These are phyloP conservation scores for Mycena rebaudengoi DNA, from an alignment of 768 basidiomycete genomes.

Conservation along the genomic window DNA sequence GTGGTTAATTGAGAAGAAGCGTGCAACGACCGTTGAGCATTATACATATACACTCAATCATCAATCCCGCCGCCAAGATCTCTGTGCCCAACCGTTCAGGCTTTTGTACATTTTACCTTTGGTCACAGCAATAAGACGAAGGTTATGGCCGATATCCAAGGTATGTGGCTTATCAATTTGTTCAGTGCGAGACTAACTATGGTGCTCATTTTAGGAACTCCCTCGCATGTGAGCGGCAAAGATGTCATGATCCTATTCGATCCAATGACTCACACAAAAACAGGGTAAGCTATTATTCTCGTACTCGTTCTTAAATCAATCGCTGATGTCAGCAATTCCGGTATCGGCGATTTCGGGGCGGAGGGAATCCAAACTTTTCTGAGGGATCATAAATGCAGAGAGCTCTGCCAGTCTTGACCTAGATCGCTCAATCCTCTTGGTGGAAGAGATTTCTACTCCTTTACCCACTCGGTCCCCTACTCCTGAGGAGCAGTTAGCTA, in stretches of 20 bases:
- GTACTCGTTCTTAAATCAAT: neutral
- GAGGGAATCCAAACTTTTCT: neutral
- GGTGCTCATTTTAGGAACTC: constrained; percentile 16
- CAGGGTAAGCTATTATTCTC: constrained; percentile 14
- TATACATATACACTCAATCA: constrained; percentile 22
- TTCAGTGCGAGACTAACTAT: neutral
- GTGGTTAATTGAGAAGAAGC: constrained; percentile 23
- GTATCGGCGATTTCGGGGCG: neutral
- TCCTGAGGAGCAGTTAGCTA: too few relatives aligned
- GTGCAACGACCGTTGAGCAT: constrained; percentile 3
- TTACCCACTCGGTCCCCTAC: too few relatives aligned
- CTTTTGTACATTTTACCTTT: constrained; percentile 25
- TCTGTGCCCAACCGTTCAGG: constrained; percentile 11
- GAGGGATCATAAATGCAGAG: neutral
- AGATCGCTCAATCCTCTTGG: too few relatives aligned
- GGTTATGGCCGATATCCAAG: constrained; percentile 24
- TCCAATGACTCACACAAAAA: constrained; percentile 27
- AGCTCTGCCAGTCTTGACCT: too few relatives aligned
- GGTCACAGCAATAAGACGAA: constrained; percentile 1
- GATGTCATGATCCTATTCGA: constrained; percentile 25
- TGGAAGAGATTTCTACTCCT: too few relatives aligned
- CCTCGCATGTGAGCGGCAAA: neutral
- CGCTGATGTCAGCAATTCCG: neutral
- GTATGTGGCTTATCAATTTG: constrained; percentile 5
- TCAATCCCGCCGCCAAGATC: neutral